A percentile compares a stretch with the other conserved stretches of the same genome.
phyloP scores from a whole-genome alignment of 108 stramenopile species.

The Ochromonas danica region DNA sequence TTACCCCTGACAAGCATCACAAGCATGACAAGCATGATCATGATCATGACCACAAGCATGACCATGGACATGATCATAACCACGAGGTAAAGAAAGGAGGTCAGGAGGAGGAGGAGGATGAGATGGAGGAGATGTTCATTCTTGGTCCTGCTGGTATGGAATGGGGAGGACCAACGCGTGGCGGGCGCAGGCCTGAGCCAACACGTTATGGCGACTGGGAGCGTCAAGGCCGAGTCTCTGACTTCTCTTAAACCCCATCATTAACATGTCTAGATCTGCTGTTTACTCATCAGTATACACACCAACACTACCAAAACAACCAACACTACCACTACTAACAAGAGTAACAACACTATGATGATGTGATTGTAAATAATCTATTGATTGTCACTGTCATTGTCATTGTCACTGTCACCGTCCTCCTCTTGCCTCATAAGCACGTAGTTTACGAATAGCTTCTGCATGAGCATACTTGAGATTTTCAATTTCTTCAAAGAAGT shows the following conservation, averaged over 20 bases:
- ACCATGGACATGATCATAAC: background rate
- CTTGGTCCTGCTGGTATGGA: conserved; percentile 59
- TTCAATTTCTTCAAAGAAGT: conserved; percentile 69
- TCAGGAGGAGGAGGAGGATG: conserved; percentile 70
- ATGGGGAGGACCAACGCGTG: conserved; percentile 93
- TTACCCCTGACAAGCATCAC: background rate
- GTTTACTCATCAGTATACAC: no score
- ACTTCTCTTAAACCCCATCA: conserved; percentile 72
- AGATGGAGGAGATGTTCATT: conserved; percentile 79
- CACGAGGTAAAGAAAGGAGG: background rate
- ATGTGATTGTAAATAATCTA: no score
- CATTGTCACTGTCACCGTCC: no score
- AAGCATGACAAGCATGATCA: background rate
- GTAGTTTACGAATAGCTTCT: conserved; percentile 53
- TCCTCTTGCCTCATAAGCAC: conserved; percentile 44
- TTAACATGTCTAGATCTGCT: no score
- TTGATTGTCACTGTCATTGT: no score
- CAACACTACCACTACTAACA: no score
- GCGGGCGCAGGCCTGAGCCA: conserved; percentile 83
- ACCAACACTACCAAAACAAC: no score
- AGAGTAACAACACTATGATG: no score
- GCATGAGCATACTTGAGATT: conserved; percentile 63
- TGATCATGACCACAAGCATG: background rate
- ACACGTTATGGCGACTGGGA: conserved; percentile 99
- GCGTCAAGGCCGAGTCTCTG: conserved; percentile 88